These are phyloP conservation scores for Fusarium bulbicola DNA, from an alignment of 2,329 filamentous ascomycete species.

Conservation along the genomic window DNA sequence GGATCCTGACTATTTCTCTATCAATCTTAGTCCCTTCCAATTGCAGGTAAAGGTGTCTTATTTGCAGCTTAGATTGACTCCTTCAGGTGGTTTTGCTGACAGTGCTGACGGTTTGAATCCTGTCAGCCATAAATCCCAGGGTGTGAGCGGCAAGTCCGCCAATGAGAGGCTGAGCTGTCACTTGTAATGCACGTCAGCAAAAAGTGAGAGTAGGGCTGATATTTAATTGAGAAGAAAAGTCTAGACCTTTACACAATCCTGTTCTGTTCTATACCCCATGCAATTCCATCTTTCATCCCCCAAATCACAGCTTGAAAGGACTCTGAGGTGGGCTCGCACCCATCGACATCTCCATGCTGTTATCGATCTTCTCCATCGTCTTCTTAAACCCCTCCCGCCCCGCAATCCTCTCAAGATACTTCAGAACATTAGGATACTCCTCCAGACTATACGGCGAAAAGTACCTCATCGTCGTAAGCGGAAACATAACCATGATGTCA, in stretches of 20 bases:
- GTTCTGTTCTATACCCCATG: not conserved
- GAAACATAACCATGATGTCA: conserved; percentile 71
- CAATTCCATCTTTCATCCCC: fast-evolving
- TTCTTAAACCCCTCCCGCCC: conserved; percentile 56
- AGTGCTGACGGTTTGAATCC: not conserved
- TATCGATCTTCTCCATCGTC: conserved; percentile 60
- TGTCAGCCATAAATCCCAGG: not conserved
- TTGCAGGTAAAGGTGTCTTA: fast-evolving
- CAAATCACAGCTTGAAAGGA: conserved; percentile 1
- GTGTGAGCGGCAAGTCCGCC: not conserved
- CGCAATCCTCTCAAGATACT: conserved; percentile 56
- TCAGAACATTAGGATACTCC: conserved; percentile 54
- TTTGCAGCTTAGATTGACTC: not conserved
- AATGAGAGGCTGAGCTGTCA: not conserved
- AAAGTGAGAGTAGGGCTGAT: not conserved
- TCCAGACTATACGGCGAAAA: conserved; percentile 57
- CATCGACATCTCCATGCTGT: conserved; percentile 51
- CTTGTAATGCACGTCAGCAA: not conserved
- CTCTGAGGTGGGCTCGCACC: conserved; percentile 36
- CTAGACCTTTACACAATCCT: not conserved
- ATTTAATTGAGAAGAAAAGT: not conserved
- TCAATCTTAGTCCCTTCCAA: fast-evolving
- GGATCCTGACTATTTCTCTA: not conserved
- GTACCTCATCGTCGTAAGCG: conserved; percentile 67
- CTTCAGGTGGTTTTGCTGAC: not conserved